Evolutionary conservation across 768 basidiomycete species (phyloP).

Genomic region (Boletus rufocinnamomeus): DNA sequence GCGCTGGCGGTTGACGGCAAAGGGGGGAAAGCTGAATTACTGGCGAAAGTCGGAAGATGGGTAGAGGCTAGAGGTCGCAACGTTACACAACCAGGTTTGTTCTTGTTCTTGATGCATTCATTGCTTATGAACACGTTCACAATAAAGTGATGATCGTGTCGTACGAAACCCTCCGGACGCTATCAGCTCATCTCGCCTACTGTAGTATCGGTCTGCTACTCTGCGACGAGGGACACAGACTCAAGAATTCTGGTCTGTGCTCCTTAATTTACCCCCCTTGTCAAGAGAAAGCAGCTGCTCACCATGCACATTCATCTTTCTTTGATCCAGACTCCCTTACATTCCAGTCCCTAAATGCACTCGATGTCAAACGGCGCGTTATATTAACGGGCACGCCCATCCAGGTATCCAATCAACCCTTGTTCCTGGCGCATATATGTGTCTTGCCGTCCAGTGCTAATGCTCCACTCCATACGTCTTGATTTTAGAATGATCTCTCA

Average conservation of each 20-base stretch:
- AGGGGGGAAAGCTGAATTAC: slow-evolving; percentile 78
- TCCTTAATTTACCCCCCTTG: background rate
- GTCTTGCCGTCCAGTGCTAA: background rate
- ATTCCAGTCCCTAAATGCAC: slow-evolving; percentile 76
- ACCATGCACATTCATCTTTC: slow-evolving; percentile 3
- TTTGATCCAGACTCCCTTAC: slow-evolving; percentile 71
- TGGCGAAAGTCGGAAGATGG: slow-evolving; percentile 85
- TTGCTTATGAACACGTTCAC: background rate
- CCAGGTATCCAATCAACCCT: slow-evolving; percentile 52
- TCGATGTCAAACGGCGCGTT: slow-evolving; percentile 88
- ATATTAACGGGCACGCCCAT: slow-evolving; percentile 95
- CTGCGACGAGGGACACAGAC: slow-evolving; percentile 94
- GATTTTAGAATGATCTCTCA: slow-evolving; percentile 80
- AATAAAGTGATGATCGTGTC: slow-evolving; percentile 95
- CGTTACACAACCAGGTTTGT: slow-evolving; percentile 84
- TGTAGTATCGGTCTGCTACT: slow-evolving; percentile 90
- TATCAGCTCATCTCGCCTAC: slow-evolving; percentile 72
- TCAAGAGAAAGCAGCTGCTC: slow-evolving; percentile 2
- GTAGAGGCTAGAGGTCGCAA: slow-evolving; percentile 85
- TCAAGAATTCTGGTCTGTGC: slow-evolving; percentile 88
- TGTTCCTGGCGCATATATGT: slow-evolving; percentile 4
- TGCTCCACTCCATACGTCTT: background rate
- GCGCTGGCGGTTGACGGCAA: slow-evolving; percentile 91
- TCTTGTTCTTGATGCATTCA: slow-evolving; percentile 1
- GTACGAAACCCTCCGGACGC: slow-evolving; percentile 89